Evolutionary conservation across 2,329 filamentous ascomycete species (phyloP).

Genomic region (Trichoderma hamatum): DNA sequence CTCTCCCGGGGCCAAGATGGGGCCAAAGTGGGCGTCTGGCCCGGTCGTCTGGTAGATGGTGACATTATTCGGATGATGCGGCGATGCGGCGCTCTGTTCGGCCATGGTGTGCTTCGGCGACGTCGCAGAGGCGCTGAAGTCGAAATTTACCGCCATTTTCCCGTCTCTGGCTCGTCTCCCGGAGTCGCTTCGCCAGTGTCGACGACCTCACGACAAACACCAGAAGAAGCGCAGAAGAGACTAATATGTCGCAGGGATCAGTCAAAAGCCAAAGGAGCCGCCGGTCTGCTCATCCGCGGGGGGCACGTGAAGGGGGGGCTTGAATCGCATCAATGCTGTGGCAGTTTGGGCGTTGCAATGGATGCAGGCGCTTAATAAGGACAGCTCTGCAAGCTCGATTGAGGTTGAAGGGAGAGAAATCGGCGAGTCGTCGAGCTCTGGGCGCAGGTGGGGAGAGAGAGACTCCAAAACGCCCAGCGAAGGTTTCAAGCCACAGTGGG

Average conservation of each 20-base stretch:
- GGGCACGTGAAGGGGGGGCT: slow-evolving; percentile 12
- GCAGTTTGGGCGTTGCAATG: slow-evolving; percentile 8
- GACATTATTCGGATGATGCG: slow-evolving; percentile 39
- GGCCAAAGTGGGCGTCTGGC: slow-evolving; percentile 43
- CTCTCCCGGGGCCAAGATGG: slow-evolving; percentile 41
- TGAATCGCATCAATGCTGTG: slow-evolving; percentile 24
- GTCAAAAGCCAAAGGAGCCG: background rate
- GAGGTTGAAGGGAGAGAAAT: slow-evolving; percentile 13
- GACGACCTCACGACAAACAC: background rate
- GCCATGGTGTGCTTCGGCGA: slow-evolving; percentile 33
- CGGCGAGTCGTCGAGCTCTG: slow-evolving; percentile 20
- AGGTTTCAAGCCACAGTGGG: slow-evolving; percentile 24
- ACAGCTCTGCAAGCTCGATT: background rate
- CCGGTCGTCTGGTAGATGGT: slow-evolving; percentile 48
- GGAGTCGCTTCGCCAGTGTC: background rate
- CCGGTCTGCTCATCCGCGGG: slow-evolving; percentile 17
- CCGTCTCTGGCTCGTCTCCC: background rate
- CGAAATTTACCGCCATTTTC: slow-evolving; percentile 29
- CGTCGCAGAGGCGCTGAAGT: slow-evolving; percentile 32
- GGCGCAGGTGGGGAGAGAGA: slow-evolving; percentile 13
- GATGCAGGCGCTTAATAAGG: slow-evolving; percentile 6
- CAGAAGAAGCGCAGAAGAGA: background rate
- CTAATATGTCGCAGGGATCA: slow-evolving; percentile 9
- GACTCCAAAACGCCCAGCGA: background rate
- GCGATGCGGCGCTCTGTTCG: slow-evolving; percentile 26